Percentiles rank a stretch among this genome's conserved stretches.
Evolutionary conservation across 2,329 filamentous ascomycete species (phyloP).

Genomic region (Fusarium nematophilum): DNA sequence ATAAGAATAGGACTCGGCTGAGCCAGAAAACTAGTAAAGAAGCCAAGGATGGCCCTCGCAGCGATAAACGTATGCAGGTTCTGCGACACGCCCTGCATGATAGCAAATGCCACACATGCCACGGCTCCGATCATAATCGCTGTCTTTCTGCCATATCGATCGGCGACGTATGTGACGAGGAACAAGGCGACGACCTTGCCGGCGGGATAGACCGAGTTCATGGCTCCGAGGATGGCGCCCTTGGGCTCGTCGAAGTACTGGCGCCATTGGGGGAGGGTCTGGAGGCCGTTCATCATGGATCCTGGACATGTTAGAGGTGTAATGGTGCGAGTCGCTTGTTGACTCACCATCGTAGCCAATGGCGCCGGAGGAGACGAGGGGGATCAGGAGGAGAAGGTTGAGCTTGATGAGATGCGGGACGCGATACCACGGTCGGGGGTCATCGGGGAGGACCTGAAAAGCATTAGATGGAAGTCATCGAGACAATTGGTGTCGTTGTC

Average conservation of each 20-base stretch:
- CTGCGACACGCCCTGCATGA: conserved; percentile 47
- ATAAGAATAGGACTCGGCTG: conserved; percentile 49
- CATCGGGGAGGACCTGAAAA: conserved; percentile 52
- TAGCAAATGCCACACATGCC: conserved; percentile 44
- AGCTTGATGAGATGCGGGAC: conserved; percentile 55
- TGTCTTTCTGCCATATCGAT: conserved; percentile 53
- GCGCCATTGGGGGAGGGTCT: conserved; percentile 55
- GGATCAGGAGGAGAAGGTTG: conserved; percentile 57
- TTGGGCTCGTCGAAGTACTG: conserved; percentile 53
- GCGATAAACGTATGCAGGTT: conserved; percentile 46
- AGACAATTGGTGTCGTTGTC: neutral
- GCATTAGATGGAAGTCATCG: neutral
- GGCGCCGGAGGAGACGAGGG: conserved; percentile 55
- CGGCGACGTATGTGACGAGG: conserved; percentile 52
- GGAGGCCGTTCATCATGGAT: conserved; percentile 59
- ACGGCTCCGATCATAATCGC: conserved; percentile 51
- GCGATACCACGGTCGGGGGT: conserved; percentile 55
- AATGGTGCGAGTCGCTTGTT: rapidly evolving
- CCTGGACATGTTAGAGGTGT: conserved; percentile 26
- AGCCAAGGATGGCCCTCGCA: conserved; percentile 47
- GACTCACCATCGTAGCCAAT: conserved; percentile 57
- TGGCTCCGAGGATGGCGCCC: conserved; percentile 51
- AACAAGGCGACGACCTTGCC: conserved; percentile 54
- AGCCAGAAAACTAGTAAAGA: conserved; percentile 45
- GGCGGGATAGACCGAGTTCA: conserved; percentile 52